Conservation (phyloP, 139 green algal genomes). For the Diplosphaera chodatii region DNA sequence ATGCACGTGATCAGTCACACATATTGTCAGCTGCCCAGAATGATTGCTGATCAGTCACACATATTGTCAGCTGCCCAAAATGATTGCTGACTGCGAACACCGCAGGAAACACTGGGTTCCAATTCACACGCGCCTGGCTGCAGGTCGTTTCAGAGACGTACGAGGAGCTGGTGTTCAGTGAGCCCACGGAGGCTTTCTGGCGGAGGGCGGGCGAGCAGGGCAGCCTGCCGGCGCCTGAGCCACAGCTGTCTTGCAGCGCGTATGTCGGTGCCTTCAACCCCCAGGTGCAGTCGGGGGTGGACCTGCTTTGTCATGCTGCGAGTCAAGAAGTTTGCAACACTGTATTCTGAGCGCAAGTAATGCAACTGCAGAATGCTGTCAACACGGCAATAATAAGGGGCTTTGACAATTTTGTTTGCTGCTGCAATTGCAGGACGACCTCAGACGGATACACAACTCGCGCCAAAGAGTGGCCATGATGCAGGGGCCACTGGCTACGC, state of each 20-base stretch:
- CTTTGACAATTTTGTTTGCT: neutral
- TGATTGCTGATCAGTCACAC: too few relatives aligned
- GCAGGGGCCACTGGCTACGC: neutral
- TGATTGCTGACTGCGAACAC: too few relatives aligned
- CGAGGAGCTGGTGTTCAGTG: conserved; percentile 88
- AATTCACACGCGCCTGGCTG: too few relatives aligned
- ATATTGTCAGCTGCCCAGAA: neutral
- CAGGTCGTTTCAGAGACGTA: conserved; percentile 64
- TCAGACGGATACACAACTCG: conserved; percentile 27
- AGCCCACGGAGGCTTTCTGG: conserved; percentile 75
- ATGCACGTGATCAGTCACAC: too few relatives aligned
- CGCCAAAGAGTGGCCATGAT: conserved; percentile 3
- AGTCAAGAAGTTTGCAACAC: too few relatives aligned
- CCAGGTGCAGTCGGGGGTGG: neutral
- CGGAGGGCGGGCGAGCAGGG: conserved; percentile 28
- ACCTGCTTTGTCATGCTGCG: neutral
- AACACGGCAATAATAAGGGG: too few relatives aligned
- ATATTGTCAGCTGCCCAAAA: neutral
- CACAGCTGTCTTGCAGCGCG: neutral
- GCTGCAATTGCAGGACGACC: conserved; percentile 22
- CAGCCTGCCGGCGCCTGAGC: conserved; percentile 7
- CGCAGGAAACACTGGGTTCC: too few relatives aligned
- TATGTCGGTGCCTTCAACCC: neutral
- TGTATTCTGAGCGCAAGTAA: neutral
- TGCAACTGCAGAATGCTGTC: neutral